A percentile compares a stretch with the other conserved stretches of the same genome.
Conservation (phyloP, 2,329 filamentous ascomycete species). For the Pseudogymnoascus sp. region DNA sequence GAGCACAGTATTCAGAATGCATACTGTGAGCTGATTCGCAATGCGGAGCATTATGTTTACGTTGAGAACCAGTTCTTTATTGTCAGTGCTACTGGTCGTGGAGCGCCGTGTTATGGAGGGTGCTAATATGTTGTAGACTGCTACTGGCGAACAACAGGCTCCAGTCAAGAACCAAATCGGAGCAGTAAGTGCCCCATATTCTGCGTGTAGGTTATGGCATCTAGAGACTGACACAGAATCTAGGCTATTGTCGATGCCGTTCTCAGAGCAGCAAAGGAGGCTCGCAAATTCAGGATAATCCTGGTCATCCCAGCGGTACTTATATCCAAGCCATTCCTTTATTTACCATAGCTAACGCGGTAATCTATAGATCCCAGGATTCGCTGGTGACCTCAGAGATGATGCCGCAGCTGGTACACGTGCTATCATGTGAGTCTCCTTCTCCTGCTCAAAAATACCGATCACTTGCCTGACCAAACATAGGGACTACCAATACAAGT, state of each 20-base stretch:
- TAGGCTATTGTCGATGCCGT: constrained; percentile 83
- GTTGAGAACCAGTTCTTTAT: constrained; percentile 99
- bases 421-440: constrained; percentile 62
- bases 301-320: constrained; percentile 68
- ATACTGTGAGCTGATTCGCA: constrained; percentile 76
- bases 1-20: constrained; percentile 86
- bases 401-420: constrained; percentile 78
- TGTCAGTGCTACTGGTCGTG: constrained; percentile 16
- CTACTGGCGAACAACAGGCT: constrained; percentile 79
- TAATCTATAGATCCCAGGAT: constrained; percentile 64
- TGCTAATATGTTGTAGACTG: constrained; percentile 48
- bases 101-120: constrained; percentile 24
- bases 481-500: constrained; percentile 89
- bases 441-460: constrained; percentile 30
- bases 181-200: constrained; percentile 26
- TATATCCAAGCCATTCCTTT: background rate
- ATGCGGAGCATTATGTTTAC: constrained; percentile 88
- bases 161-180: constrained; percentile 88
- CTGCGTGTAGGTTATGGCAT: background rate
- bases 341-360: background rate
- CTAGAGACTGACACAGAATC: background rate
- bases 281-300: constrained; percentile 84
- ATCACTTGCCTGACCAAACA: background rate
- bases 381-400: constrained; percentile 82
- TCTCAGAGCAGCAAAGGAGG: constrained; percentile 72